Conservation (phyloP, 306 rosid species). For the Bauhinia variegata region DNA sequence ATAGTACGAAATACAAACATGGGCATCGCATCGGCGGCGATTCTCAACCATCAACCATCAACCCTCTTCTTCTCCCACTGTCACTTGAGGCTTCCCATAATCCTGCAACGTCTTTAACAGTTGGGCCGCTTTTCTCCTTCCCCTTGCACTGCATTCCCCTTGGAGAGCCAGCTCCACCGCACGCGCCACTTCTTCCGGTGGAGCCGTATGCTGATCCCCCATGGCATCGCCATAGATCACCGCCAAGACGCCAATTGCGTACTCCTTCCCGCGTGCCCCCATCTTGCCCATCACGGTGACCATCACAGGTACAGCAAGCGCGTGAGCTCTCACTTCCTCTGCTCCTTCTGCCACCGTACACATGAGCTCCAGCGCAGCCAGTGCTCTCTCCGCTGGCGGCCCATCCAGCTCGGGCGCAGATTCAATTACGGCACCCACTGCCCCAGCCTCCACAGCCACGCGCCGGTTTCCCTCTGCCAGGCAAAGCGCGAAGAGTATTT, state of each 20-base stretch:
- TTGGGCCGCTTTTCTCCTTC: constrained; percentile 75
- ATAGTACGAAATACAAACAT: too few species aligned
- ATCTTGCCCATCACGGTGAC: constrained; percentile 83
- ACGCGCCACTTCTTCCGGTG: constrained; percentile 96
- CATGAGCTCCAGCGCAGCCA: constrained; percentile 86
- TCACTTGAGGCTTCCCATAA: neutral
- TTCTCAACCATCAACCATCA: too few species aligned
- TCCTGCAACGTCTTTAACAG: constrained; percentile 62
- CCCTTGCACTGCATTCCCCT: constrained; percentile 80
- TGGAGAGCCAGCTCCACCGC: constrained; percentile 81
- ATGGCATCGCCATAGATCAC: constrained; percentile 55
- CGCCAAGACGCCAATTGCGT: constrained; percentile 81
- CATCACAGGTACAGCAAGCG: constrained; percentile 89
- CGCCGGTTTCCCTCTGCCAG: constrained; percentile 72
- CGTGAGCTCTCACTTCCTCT: constrained; percentile 73
- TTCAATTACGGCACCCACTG: constrained; percentile 72
- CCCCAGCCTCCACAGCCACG: constrained; percentile 82
- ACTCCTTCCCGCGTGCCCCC: constrained; percentile 82
- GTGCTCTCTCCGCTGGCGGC: constrained; percentile 70
- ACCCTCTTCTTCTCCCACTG: neutral
- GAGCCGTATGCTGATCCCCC: constrained; percentile 48
- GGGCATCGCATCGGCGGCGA: neutral
- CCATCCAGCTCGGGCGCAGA: constrained; percentile 68
- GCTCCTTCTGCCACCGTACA: constrained; percentile 86
- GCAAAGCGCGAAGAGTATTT: constrained; percentile 80